A percentile compares a stretch with the other conserved stretches of the same genome.
Conservation (phyloP, 495 filamentous ascomycete genomes). For the Penicillium verhagenii region DNA sequence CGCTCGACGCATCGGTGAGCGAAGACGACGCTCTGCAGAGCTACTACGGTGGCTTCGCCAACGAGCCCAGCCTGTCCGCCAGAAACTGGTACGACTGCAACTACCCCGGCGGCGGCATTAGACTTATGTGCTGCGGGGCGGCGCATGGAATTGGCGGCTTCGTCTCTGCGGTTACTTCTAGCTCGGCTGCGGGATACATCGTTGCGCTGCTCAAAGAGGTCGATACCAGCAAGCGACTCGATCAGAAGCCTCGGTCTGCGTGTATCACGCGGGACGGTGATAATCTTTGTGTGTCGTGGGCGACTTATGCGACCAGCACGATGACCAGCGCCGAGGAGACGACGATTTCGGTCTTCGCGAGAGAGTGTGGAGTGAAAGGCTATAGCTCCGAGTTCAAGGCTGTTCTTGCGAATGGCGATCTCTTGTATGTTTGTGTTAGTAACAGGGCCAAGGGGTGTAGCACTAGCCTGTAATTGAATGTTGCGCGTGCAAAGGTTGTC, state of each 20-base stretch:
- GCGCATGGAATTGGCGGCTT: too few relatives aligned
- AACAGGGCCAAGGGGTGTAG: neutral
- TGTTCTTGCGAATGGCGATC: neutral
- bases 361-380: neutral
- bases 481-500: too few relatives aligned
- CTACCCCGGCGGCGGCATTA: too few relatives aligned
- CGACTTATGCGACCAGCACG: neutral
- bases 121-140: too few relatives aligned
- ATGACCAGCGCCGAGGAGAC: neutral
- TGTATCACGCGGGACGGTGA: neutral
- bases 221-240: neutral
- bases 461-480: neutral
- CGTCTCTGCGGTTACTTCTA: too few relatives aligned
- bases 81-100: too few relatives aligned
- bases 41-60: neutral
- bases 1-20: neutral
- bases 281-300: neutral
- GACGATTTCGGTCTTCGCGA: neutral
- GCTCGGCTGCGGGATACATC: too few relatives aligned
- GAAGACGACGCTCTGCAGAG: too few relatives aligned
- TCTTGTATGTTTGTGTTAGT: neutral
- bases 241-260: neutral
- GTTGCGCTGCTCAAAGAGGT: too few relatives aligned
- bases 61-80: neutral
- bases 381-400: neutral